Evolutionary conservation across 2,329 filamentous ascomycete genomes (phyloP).

Genomic region (Penicillium sp.): DNA sequence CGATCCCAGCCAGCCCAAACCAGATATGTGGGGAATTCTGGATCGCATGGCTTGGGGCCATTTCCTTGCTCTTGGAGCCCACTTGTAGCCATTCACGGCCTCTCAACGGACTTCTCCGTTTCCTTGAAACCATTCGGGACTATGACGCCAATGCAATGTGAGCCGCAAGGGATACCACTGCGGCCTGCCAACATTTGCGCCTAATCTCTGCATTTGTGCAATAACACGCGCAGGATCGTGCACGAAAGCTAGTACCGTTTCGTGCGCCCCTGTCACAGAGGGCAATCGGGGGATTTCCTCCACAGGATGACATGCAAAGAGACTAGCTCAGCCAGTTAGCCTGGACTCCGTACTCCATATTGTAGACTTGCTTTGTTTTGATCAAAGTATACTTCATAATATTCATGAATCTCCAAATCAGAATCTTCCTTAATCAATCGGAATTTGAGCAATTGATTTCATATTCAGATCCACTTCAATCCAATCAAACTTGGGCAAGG

Average conservation of each 20-base stretch:
- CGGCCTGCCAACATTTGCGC: constrained; percentile 6
- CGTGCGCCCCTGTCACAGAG: not conserved
- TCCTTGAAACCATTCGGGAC: constrained; percentile 9
- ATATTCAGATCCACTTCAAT: not conserved
- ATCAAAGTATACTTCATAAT: not conserved
- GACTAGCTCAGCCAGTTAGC: not conserved
- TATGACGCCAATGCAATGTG: constrained; percentile 22
- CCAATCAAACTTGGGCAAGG: not conserved
- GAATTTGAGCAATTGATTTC: not conserved
- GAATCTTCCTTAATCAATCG: too few relatives aligned
- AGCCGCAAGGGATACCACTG: constrained; percentile 25
- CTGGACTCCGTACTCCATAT: not conserved
- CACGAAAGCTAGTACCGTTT: constrained; percentile 5
- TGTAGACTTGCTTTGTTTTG: not conserved
- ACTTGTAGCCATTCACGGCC: constrained; percentile 1
- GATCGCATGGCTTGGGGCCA: constrained; percentile 17
- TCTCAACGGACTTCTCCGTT: constrained; percentile 22
- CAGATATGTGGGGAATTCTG: constrained; percentile 25
- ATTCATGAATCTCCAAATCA: not conserved
- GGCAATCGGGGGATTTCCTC: constrained; percentile 6
- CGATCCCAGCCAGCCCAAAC: constrained; percentile 25
- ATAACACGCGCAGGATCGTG: constrained; percentile 15
- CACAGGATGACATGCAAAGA: not conserved
- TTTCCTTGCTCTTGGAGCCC: constrained; percentile 14
- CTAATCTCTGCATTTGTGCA: constrained; percentile 11